Percentiles rank a stretch among this genome's conserved stretches.
These are phyloP conservation scores for Zygnema cylindricum DNA, from an alignment of 139 green algal genomes.

Conservation along the genomic window DNA sequence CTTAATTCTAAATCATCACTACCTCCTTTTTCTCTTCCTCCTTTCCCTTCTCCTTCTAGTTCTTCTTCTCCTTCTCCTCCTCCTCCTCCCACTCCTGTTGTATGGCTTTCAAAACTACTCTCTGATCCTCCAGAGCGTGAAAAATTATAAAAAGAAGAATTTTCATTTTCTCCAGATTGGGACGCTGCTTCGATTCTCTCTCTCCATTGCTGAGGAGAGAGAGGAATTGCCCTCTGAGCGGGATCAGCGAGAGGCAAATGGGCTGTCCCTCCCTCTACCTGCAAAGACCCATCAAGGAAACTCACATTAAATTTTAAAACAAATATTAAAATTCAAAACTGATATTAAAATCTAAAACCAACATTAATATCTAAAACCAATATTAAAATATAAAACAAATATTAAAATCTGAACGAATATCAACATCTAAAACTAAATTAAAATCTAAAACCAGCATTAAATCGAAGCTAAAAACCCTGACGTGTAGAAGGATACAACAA, in stretches of 20 bases:
- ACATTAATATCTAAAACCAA: neutral
- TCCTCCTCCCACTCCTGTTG: neutral
- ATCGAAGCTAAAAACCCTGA: no score
- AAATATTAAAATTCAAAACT: neutral
- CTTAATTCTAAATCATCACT: no score
- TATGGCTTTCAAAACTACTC: neutral
- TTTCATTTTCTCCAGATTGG: neutral
- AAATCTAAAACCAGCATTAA: no score
- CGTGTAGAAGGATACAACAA: no score
- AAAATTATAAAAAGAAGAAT: neutral
- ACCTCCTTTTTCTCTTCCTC: neutral
- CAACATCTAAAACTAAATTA: no score
- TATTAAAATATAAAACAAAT: neutral
- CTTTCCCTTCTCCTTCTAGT: neutral
- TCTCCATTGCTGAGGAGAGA: slow-evolving; percentile 48
- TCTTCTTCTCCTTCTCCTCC: neutral
- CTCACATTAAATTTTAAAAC: neutral
- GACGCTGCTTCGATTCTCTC: slow-evolving; percentile 15
- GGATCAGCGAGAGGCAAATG: slow-evolving; percentile 36
- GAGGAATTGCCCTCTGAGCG: neutral
- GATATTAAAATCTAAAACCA: neutral
- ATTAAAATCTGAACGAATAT: no score
- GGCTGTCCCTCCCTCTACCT: slow-evolving; percentile 24
- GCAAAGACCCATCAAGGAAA: neutral
- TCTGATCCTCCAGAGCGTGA: neutral